These are phyloP conservation scores for Prorocentrum cordatum DNA, from an alignment of 169 alveolate species.

Conservation along the genomic window DNA sequence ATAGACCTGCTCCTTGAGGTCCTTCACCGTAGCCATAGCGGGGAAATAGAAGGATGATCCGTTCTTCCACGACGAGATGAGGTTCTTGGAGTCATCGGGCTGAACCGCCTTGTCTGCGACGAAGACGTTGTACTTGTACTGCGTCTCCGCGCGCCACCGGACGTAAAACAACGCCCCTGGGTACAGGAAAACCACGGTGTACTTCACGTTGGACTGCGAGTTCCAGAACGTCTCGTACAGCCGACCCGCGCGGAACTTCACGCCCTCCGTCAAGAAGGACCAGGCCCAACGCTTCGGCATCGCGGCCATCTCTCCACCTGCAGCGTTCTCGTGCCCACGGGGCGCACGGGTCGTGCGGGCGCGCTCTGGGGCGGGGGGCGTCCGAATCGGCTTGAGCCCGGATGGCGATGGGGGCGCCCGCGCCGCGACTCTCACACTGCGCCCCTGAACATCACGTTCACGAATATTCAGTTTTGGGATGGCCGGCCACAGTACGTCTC, in stretches of 20 bases:
- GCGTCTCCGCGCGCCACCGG: conserved; percentile 70
- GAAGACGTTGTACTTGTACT: conserved; percentile 60
- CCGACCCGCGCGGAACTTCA: conserved; percentile 29
- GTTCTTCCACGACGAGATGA: conserved; percentile 26
- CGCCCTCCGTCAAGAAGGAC: conserved; percentile 32
- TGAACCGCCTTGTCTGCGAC: conserved; percentile 59
- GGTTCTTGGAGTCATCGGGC: conserved; percentile 18
- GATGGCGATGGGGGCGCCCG: no score
- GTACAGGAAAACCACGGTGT: conserved; percentile 36
- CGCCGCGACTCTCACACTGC: no score
- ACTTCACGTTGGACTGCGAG: conserved; percentile 67
- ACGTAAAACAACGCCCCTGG: conserved; percentile 64
- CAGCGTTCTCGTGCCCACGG: no score
- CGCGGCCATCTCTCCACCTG: conserved; percentile 48
- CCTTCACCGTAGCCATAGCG: conserved; percentile 66
- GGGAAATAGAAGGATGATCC: conserved; percentile 57
- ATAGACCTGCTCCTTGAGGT: conserved; percentile 39
- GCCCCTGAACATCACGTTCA: no score
- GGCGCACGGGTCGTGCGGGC: no score
- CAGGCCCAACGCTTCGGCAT: conserved; percentile 57
- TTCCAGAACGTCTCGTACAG: conserved; percentile 63
- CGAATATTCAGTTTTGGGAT: no score
- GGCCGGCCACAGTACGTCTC: no score
- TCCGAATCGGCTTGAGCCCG: no score
- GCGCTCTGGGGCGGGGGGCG: no score